Base-by-base conservation (phyloP, 441 rosid genomes). In the Manihot esculenta region DNA sequence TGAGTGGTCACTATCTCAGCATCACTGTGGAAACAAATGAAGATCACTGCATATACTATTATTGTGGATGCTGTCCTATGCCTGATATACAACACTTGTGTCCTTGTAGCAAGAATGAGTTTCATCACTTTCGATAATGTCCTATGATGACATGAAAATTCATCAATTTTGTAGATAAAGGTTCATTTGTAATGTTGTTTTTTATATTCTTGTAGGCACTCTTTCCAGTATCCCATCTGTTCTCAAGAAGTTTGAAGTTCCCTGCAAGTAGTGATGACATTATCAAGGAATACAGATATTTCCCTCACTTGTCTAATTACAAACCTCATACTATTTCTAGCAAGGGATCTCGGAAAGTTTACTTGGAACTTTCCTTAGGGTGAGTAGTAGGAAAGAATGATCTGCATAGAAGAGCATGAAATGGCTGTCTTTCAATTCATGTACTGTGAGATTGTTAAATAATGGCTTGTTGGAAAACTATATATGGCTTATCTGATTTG, bases 281-380 rank as follows among this genome's bases (percentile, higher is more conserved):
- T 66, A 54, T 76, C 77, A 73, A 84, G 76, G 85, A 72, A 44
- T 84, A 89, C 69, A 76, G 62, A 77, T 71, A 69, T 47, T 90
- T 89, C 42, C 99, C 99, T 21, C 74, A 84, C 74, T 54, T 95
- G 69, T 84, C 82, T 72, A 68, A 70, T 67, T 81, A 76, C 72
- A 89, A 82, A 75, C 85, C 88, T 10, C 83, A 69, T 48, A 67
- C 79, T 47, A 61, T 27, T 35, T 78, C 74, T 26, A 68, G 67
- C 4, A 80, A 84, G 17, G 81, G 87, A 74, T 81, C 88, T 74
- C 91, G 98, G 35, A 85, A 89, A 83, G 88, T 95, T 81, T 66
- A 93, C 87, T 80, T 95, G 83, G 90, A 95, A 73, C 87, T 95
- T 76, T 88, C 97, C 77, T 71, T 93, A 42, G 99, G 99, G 99